These are phyloP conservation scores for Cladophialophora bantiana DNA, from an alignment of 2,329 filamentous ascomycete species.

Conservation along the genomic window DNA sequence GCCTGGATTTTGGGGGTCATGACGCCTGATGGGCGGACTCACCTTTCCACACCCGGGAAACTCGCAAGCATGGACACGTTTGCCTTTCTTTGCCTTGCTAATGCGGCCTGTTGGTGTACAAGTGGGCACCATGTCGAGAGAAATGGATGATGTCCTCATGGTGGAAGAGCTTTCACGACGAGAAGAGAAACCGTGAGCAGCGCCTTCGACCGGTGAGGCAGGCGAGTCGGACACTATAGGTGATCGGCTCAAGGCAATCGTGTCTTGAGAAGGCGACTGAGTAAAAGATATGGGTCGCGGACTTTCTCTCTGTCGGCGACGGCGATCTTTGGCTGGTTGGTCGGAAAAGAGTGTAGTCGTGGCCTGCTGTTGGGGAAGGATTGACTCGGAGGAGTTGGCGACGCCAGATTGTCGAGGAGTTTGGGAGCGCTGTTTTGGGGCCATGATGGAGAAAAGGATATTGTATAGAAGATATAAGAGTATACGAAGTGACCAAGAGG, in stretches of 20 bases:
- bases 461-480: slow-evolving; percentile 39
- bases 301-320: slow-evolving; percentile 30
- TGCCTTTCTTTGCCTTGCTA: slow-evolving; percentile 61
- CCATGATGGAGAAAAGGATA: slow-evolving; percentile 34
- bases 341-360: slow-evolving; percentile 32
- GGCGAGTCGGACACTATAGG: slow-evolving; percentile 34
- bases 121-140: slow-evolving; percentile 46
- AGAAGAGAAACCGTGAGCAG: slow-evolving; percentile 29
- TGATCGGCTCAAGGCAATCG: slow-evolving; percentile 25
- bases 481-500: slow-evolving; percentile 39
- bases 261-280: slow-evolving; percentile 26
- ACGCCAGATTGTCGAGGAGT: slow-evolving; percentile 34
- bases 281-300: slow-evolving; percentile 28
- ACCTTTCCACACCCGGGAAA: slow-evolving; percentile 58
- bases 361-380: slow-evolving; percentile 24
- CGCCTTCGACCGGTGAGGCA: slow-evolving; percentile 31
- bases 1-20: slow-evolving; percentile 21
- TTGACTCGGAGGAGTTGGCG: slow-evolving; percentile 29
- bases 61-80: slow-evolving; percentile 58
- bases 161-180: slow-evolving; percentile 41
- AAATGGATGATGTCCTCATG: slow-evolving; percentile 41
- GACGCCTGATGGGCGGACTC: slow-evolving; percentile 32
- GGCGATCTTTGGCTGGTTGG: slow-evolving; percentile 28
- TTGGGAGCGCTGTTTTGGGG: slow-evolving; percentile 39
- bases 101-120: slow-evolving; percentile 60